Evolutionary conservation across 768 basidiomycete species (phyloP), one percentile per base, ranked within the genome.

Genomic region (Boletus subcaerulescens): DNA sequence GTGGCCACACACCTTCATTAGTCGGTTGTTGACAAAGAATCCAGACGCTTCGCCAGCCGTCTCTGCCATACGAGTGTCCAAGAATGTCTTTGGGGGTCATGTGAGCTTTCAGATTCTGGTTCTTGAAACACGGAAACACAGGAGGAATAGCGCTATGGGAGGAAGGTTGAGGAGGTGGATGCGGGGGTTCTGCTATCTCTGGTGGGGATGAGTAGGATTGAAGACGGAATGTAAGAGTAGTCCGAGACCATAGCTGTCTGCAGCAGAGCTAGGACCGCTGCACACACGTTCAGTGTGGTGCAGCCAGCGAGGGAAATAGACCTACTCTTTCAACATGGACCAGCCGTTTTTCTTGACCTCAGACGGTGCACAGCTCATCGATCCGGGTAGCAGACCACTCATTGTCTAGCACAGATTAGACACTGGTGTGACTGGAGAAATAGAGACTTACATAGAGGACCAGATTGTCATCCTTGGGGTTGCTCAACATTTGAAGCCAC

Each of bases 401-500:
- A 82, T 77, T 18, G 79, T 86, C 92, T 92, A 41, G 22, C 40
- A 35, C 20, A 7, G 20, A 62, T 59, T 48, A 46, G 47, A 63
- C 54, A 65, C 49, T 47, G 48, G 48, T 11, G 3, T n/a, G 18
- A 58, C 22, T 11, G 22, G 47, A 24, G 42, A 36, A 42, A 54
- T 20, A 59, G 36, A 39, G 39, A 61, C 88, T 71, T 73, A 94
- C 93, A 77, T 90, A 96, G 65, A 94, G 74, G 15, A 90, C 81
- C 33, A 89, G 82, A 43, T 77, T 69, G 14, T 90, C 85, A 49
- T 98, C 95, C 61, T 85, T 89, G 10, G 87, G 80, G 60, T 80
- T 91, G 62, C 92, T 93, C 58, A 97, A 70, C 0, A 96, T 64
- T 99, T 97, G 65, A 98, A 94, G 1, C 96, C 96, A 18, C 92